Base-by-base conservation (phyloP, 106 monocot species). In the Phalaenopsis aphrodite region DNA sequence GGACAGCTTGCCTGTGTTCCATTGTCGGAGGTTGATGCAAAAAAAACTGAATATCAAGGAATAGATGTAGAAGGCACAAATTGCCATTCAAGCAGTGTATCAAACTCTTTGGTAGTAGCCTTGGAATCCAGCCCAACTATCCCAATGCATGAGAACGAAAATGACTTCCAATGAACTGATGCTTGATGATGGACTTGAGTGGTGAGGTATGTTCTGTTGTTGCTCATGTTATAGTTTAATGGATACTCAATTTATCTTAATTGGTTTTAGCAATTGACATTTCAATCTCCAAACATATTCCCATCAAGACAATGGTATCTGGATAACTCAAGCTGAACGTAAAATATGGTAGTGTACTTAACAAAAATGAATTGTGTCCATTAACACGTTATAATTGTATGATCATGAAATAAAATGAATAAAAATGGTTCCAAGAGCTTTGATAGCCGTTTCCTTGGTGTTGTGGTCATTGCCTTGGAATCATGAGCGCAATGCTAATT, bases 131-230 rank as follows among this genome's bases (percentile, higher is more conserved):
- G 76, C 74, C 42, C 84, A 30, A 43, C 74, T 23, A 52, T 81
- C 7, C 73, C 74, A 55, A 82, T 74, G 75, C 57, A 66, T 80
- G 83, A 79, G 66, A 81, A 79, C 14, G 0, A 41, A 41, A 36
- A 83, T 39, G 39, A 38, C 38, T 14, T 39, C 65, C 55, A 4
- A 82, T 86, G 66, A 17, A 78, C 69, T 79, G 72, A 71, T 41
- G 42, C 37, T 79, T 84, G 84, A 83, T 75, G 85, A 82, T 83
- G 42, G 49, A 57, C 41, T 42, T 42, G 74, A 49, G 75, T 42
- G 81, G 37, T 84, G 80, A 88, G 86, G 88, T 88, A 84, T 67
- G 41, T 10, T 61, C 8, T 58, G 36, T 75, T 75, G 49, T 74
- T 42, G 1, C 18, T 45, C 4, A 5, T 74, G n/a, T 12, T 74